Conservation (phyloP, 1,284 basidiomycete species). For the Butyriboletus appendiculatus region DNA sequence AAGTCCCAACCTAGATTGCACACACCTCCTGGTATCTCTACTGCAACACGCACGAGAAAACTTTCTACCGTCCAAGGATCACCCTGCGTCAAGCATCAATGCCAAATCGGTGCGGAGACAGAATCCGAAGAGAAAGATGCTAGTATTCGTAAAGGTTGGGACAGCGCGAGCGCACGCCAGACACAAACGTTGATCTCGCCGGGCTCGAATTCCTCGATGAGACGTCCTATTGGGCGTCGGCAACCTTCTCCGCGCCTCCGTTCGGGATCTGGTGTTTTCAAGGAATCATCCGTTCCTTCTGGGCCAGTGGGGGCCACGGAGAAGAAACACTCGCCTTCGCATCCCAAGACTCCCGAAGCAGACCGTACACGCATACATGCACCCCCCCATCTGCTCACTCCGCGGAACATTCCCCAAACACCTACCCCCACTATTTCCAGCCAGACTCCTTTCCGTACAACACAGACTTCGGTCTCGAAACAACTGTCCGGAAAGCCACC, state of each 20-base stretch:
- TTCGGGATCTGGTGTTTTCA: neutral
- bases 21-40: conserved; percentile 3
- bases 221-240: conserved; percentile 25
- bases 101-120: conserved; percentile 12
- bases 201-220: conserved; percentile 18
- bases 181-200: conserved; percentile 8
- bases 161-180: neutral
- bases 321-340: conserved; percentile 8
- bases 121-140: conserved; percentile 1
- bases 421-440: neutral
- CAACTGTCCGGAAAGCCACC: conserved; percentile 33
- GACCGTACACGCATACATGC: conserved; percentile 2
- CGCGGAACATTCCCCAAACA: conserved; percentile 5
- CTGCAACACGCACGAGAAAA: conserved; percentile 19
- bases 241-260: conserved; percentile 17
- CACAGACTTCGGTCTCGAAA: conserved; percentile 12
- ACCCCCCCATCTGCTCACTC: neutral
- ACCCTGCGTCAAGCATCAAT: conserved; percentile 21
- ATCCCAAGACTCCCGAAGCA: conserved; percentile 1
- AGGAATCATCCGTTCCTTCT: neutral
- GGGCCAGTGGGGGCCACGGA: neutral
- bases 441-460: conserved; percentile 7
- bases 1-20: conserved; percentile 32
- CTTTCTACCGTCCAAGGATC: conserved; percentile 35
- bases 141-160: neutral